Conservation (phyloP, 768 basidiomycete species). For the Zangia roseola region DNA sequence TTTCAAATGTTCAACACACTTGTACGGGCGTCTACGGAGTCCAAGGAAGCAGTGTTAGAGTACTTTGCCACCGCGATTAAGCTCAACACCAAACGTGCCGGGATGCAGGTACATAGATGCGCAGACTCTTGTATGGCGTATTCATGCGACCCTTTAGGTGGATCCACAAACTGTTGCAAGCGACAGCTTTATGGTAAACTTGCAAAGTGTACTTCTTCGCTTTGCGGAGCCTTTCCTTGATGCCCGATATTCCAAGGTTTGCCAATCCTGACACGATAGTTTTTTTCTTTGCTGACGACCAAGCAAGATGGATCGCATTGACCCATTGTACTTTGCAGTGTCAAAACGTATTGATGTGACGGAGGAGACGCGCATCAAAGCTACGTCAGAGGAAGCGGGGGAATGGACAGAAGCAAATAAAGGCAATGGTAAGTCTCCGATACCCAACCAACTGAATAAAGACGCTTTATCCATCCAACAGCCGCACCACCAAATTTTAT, state of each 20-base stretch:
- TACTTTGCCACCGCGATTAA: constrained; percentile 76
- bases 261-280: background rate
- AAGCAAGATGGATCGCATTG: constrained; percentile 84
- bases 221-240: constrained; percentile 97
- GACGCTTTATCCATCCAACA: constrained; percentile 22
- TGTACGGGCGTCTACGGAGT: constrained; percentile 76
- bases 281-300: constrained; percentile 5
- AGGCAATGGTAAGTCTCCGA: constrained; percentile 40
- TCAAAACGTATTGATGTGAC: constrained; percentile 70
- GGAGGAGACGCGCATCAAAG: constrained; percentile 94
- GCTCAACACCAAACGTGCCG: constrained; percentile 82
- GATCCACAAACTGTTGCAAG: constrained; percentile 83
- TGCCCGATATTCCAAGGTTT: constrained; percentile 81
- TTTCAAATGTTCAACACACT: constrained; percentile 88
- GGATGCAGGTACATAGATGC: constrained; percentile 68
- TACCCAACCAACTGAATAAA: background rate
- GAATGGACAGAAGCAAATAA: constrained; percentile 62
- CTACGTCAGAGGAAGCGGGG: constrained; percentile 82
- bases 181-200: constrained; percentile 91
- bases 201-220: constrained; percentile 76
- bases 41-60: constrained; percentile 78
- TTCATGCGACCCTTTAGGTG: constrained; percentile 46
- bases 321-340: constrained; percentile 74
- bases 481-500: constrained; percentile 86
- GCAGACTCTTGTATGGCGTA: background rate